Evolutionary conservation across 345 rosid species (phyloP).

Genomic region (Lagerstroemia speciosa): DNA sequence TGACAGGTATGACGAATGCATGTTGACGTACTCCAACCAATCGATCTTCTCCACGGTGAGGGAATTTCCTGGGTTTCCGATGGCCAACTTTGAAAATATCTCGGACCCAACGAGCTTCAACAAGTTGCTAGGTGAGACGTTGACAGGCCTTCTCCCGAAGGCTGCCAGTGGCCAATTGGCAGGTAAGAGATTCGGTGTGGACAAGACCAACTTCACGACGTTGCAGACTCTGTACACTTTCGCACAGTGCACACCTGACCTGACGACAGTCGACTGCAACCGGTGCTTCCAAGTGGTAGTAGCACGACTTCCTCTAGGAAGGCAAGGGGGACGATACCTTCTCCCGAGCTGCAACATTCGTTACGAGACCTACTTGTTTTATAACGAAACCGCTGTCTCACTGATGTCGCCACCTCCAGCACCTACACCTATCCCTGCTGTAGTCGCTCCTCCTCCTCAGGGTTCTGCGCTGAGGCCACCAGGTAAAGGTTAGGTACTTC

Average conservation of each 20-base stretch:
- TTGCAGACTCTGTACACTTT: constrained; percentile 18
- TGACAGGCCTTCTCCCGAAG: not conserved
- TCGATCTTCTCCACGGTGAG: constrained; percentile 16
- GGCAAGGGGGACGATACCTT: too few species aligned
- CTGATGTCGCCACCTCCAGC: too few species aligned
- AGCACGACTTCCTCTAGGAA: accelerated
- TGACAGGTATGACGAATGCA: too few species aligned
- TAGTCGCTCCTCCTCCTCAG: too few species aligned
- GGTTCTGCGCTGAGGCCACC: too few species aligned
- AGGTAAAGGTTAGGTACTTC: too few species aligned
- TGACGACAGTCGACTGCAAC: constrained; percentile 24
- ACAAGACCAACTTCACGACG: constrained; percentile 7
- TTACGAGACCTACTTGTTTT: constrained; percentile 8
- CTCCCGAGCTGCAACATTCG: not conserved
- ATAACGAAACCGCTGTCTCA: not conserved
- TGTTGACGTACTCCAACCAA: constrained; percentile 18
- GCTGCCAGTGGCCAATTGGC: constrained; percentile 8
- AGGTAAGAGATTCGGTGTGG: not conserved
- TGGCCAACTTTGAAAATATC: constrained; percentile 11
- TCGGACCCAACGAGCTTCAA: constrained; percentile 16
- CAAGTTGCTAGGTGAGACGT: not conserved
- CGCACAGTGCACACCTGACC: constrained; percentile 24
- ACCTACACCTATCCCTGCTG: too few species aligned
- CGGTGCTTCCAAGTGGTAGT: constrained; percentile 20
- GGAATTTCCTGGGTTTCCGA: not conserved